A percentile compares a stretch with the other conserved stretches of the same genome.
phyloP scores from a whole-genome alignment of 192 early-diverging fungal genomes.

The Podila epigama region DNA sequence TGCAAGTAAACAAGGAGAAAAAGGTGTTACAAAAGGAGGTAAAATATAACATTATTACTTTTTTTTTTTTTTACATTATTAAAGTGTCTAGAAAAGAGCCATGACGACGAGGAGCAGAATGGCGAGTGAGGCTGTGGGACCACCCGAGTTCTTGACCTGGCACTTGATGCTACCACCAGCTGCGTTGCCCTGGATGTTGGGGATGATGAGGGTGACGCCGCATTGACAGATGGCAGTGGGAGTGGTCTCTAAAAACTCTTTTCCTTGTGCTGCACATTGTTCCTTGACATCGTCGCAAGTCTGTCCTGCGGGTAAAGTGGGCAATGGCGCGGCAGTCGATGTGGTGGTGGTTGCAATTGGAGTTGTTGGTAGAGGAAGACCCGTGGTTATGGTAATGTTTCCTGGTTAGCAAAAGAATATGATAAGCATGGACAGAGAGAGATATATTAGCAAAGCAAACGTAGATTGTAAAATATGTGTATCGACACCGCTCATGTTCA shows the following conservation, averaged over 20 bases:
- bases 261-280: slow-evolving; percentile 40
- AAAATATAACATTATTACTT: background rate
- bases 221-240: slow-evolving; percentile 16
- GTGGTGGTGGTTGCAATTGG: background rate
- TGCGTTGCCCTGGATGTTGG: slow-evolving; percentile 8
- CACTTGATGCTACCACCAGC: slow-evolving; percentile 4
- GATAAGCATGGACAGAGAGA: too few species aligned
- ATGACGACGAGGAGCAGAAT: slow-evolving; percentile 18
- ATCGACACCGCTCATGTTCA: too few species aligned
- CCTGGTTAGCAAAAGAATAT: background rate
- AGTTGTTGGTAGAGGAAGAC: background rate
- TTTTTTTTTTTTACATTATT: background rate
- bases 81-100: background rate
- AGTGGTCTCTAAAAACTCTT: slow-evolving; percentile 5
- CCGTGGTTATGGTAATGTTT: background rate
- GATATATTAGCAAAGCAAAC: too few species aligned
- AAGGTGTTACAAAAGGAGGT: too few species aligned
- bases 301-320: slow-evolving; percentile 3
- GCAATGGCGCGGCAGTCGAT: slow-evolving; percentile 1
- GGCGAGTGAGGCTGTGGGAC: slow-evolving; percentile 17
- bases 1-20: too few species aligned
- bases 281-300: slow-evolving; percentile 28
- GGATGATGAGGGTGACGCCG: slow-evolving; percentile 8
- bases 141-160: slow-evolving; percentile 20
- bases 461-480: too few species aligned